Evolutionary conservation across 129 eudicot species (phyloP), one percentile per base, ranked within the genome.

Genomic region (Helianthus annuus): DNA sequence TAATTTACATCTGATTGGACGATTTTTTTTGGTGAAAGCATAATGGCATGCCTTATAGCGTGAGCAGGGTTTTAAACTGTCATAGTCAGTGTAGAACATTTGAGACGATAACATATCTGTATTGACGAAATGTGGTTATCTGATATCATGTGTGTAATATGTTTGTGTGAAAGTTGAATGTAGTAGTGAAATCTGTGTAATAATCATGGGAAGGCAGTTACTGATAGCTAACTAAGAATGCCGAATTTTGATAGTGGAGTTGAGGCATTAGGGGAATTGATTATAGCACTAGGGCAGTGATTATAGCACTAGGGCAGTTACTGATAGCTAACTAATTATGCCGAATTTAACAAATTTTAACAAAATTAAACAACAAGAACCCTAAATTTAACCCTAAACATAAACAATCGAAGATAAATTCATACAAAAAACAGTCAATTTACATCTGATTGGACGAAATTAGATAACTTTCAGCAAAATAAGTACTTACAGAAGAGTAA

Each of bases 11-110:
- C n/a, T n/a, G n/a, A n/a, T n/a, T n/a, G n/a, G n/a, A n/a, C n/a
- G n/a, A n/a, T n/a, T 19, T 38, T 70, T 39, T 19, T 56, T 4
- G 14, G 54, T 56, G 53, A 56, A 56, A 56, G 40, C 19, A 40
- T 70, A 19, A 70, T 56, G 74, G 2, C 10, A 27, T 52, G 36
- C 5, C 7, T 48, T 68, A n/a, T 9, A 29, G 34, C 16, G 12
- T 68, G 39, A 53, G 49, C 40, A 70, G 61, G 64, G 36, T 36
- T 36, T 54, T 10, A 39, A 38, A 55, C 65, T 69, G 52, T 51
- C 32, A 32, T 9, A 6, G 45, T 39, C 7, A 39, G 45, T 5
- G 45, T 39, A 39, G 45, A 7, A 5, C 45, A 39, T 39, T 39
- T 39, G 45, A 39, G 45, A 39, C 8, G 8, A 39, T 39, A 7